Conservation (phyloP, 2,329 filamentous ascomycete species). For the Clarireedia homoeocarpa region DNA sequence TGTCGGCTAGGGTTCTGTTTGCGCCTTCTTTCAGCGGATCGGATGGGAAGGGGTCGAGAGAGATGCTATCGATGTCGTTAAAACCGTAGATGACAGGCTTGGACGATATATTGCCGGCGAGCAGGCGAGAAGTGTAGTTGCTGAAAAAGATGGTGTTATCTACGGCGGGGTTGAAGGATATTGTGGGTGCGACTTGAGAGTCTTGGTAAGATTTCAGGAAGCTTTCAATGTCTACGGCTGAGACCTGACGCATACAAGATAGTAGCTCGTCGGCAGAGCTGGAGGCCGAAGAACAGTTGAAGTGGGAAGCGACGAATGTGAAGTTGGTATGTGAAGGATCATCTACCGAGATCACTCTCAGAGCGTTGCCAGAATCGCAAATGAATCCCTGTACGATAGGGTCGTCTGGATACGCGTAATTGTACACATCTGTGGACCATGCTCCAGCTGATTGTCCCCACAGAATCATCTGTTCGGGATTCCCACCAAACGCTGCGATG, state of each 20-base stretch:
- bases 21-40: neutral
- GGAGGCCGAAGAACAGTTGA: no score
- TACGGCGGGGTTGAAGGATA: neutral
- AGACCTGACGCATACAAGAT: no score
- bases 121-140: neutral
- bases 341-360: neutral
- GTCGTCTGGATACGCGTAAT: constrained; percentile 18
- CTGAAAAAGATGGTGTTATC: neutral
- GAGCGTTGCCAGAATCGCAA: constrained; percentile 16
- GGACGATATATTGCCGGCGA: neutral
- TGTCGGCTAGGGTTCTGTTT: neutral
- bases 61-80: neutral
- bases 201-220: no score
- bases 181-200: no score
- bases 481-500: constrained; percentile 50
- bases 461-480: constrained; percentile 43
- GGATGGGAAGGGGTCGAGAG: neutral
- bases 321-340: constrained; percentile 8
- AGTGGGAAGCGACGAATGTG: constrained; percentile 4
- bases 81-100: neutral
- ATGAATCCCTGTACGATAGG: constrained; percentile 18
- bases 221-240: no score
- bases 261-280: no score
- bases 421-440: constrained; percentile 38
- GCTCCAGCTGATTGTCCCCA: constrained; percentile 47